These are phyloP conservation scores for Aspergillus terreus DNA, from an alignment of 2,329 filamentous ascomycete genomes.

Conservation along the genomic window DNA sequence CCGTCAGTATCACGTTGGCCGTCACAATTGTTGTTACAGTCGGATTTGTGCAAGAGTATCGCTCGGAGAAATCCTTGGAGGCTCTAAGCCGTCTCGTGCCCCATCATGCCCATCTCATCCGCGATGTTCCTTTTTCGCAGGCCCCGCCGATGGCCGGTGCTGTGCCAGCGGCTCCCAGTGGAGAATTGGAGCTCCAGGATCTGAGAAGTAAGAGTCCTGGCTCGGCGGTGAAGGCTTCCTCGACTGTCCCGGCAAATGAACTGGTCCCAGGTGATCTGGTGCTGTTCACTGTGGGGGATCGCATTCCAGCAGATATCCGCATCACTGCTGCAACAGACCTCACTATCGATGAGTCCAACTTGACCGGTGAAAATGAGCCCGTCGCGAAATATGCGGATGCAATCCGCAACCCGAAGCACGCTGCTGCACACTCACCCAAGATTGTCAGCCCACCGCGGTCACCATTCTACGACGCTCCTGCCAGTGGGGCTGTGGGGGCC, in stretches of 20 bases:
- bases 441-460: conserved; percentile 43
- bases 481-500: conserved; percentile 56
- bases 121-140: conserved; percentile 44
- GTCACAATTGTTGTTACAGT: conserved; percentile 97
- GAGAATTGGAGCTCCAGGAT: conserved; percentile 48
- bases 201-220: conserved; percentile 46
- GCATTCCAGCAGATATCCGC: conserved; percentile 91
- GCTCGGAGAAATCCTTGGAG: conserved; percentile 95
- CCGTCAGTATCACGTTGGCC: conserved; percentile 89
- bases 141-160: conserved; percentile 19
- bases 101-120: conserved; percentile 92
- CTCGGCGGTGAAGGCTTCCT: conserved; percentile 68
- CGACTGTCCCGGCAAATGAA: conserved; percentile 80
- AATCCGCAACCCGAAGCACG: conserved; percentile 36
- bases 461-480: conserved; percentile 58
- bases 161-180: conserved; percentile 25
- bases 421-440: conserved; percentile 30
- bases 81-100: conserved; percentile 90
- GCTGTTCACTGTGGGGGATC: conserved; percentile 90
- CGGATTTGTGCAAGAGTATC: conserved; percentile 94
- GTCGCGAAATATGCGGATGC: conserved; percentile 72
- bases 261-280: conserved; percentile 91
- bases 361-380: conserved; percentile 95
- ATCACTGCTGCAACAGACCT: conserved; percentile 88
- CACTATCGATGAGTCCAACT: conserved; percentile 92